Evolutionary conservation across 2,329 filamentous ascomycete species (phyloP).

Genomic region (Sordariomycetes sp.): DNA sequence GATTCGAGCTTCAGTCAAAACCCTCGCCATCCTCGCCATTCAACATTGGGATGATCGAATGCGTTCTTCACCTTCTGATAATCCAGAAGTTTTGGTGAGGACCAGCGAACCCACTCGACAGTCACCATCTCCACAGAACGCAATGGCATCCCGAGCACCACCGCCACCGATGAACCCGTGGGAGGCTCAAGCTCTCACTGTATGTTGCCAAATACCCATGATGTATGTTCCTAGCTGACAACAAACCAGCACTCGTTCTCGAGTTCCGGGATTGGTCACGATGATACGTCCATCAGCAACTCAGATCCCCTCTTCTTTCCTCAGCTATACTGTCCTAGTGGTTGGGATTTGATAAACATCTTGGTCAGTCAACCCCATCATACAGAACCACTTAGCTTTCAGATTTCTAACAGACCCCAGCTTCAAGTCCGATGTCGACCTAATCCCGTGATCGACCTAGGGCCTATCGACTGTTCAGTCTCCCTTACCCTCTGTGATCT

Average conservation of each 20-base stretch:
- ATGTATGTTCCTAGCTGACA: neutral
- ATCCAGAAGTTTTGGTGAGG: too few species aligned
- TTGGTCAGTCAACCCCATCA: conserved; percentile 30
- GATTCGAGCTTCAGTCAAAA: too few species aligned
- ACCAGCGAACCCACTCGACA: too few species aligned
- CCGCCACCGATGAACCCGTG: conserved; percentile 20
- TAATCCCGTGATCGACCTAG: conserved; percentile 69
- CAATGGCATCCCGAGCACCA: conserved; percentile 6
- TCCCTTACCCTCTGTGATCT: conserved; percentile 78
- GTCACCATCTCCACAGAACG: neutral
- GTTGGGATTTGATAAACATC: conserved; percentile 46
- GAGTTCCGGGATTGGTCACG: too few species aligned
- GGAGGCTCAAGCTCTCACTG: conserved; percentile 24
- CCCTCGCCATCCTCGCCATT: too few species aligned
- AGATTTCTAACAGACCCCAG: too few species aligned
- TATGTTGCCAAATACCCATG: conserved; percentile 12
- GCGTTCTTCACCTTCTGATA: too few species aligned
- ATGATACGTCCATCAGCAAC: conserved; percentile 8
- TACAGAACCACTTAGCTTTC: too few species aligned
- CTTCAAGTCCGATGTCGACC: conserved; percentile 58
- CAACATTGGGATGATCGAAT: too few species aligned
- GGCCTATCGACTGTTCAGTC: conserved; percentile 75
- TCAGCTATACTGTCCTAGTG: conserved; percentile 44
- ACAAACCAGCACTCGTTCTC: neutral
- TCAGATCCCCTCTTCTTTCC: conserved; percentile 44